Percentiles rank a stretch among this genome's conserved stretches.
Conservation (phyloP, 306 rosid genomes). For the Prunus armeniaca region DNA sequence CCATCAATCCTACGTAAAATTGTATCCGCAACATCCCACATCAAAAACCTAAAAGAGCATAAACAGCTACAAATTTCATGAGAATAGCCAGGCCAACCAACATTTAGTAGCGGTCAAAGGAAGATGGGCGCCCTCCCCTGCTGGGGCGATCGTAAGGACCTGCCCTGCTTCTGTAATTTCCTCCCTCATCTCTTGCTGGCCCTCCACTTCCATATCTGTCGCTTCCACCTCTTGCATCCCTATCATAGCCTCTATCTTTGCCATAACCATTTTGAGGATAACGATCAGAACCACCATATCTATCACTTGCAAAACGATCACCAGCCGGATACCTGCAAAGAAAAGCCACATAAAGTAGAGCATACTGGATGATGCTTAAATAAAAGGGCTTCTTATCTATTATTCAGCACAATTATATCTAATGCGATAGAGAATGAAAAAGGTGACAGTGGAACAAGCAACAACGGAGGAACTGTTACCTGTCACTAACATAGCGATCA, state of each 20-base stretch:
- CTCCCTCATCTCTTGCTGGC: conserved; percentile 65
- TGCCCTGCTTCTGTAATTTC: conserved; percentile 65
- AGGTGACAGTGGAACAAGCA: neutral
- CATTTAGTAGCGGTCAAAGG: conserved; percentile 70
- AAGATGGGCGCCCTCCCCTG: conserved; percentile 63
- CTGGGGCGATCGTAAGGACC: conserved; percentile 82
- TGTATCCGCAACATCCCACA: conserved; percentile 22
- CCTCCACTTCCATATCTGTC: conserved; percentile 71
- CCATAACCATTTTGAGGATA: conserved; percentile 79
- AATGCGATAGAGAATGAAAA: too few species aligned
- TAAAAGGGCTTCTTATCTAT: neutral
- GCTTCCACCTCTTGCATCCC: conserved; percentile 57
- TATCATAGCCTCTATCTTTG: conserved; percentile 72
- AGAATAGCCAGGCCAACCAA: neutral
- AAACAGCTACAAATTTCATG: conserved; percentile 16
- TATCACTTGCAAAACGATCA: conserved; percentile 71
- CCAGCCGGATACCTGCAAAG: conserved; percentile 55
- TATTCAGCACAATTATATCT: neutral
- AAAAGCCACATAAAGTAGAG: conserved; percentile 1
- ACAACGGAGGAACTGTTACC: conserved; percentile 40
- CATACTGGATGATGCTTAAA: too few species aligned
- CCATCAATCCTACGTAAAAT: conserved; percentile 24
- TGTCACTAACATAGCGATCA: conserved; percentile 74
- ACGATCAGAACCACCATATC: conserved; percentile 68
- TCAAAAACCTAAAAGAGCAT: conserved; percentile 22